A percentile compares a stretch with the other conserved stretches of the same genome.
phyloP scores from a whole-genome alignment of 306 rosid species.

The Glycine soja region DNA sequence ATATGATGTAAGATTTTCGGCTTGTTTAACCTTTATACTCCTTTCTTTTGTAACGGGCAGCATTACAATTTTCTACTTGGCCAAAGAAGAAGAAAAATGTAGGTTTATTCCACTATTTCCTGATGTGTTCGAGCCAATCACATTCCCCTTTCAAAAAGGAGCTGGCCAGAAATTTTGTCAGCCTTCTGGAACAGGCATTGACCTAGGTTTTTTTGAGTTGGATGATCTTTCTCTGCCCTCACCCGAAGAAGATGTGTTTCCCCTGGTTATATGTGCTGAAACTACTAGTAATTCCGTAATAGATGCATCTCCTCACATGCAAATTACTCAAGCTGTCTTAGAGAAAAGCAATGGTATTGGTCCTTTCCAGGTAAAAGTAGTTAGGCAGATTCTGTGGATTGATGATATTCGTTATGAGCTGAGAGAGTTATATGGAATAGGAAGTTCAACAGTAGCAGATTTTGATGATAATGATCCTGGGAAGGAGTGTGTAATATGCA shows the following conservation, averaged over 20 bases:
- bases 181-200: constrained; percentile 93
- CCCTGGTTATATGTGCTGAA: constrained; percentile 85
- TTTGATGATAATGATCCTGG: constrained; percentile 72
- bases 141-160: constrained; percentile 80
- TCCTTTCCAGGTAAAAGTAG: constrained; percentile 78
- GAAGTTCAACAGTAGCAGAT: constrained; percentile 66
- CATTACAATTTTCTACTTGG: constrained; percentile 82
- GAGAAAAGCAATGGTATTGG: constrained; percentile 64
- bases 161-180: constrained; percentile 77
- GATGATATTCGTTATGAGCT: constrained; percentile 85
- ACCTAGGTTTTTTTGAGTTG: constrained; percentile 87
- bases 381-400: constrained; percentile 85
- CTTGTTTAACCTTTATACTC: constrained; percentile 40
- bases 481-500: constrained; percentile 96
- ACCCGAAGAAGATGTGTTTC: constrained; percentile 74
- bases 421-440: constrained; percentile 87
- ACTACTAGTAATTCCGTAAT: constrained; percentile 43
- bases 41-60: constrained; percentile 57
- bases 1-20: not conserved
- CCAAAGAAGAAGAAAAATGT: constrained; percentile 85
- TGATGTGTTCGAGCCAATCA: constrained; percentile 69
- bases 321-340: constrained; percentile 88
- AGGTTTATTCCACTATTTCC: constrained; percentile 75
- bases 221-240: constrained; percentile 85
- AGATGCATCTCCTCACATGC: constrained; percentile 70